Conservation (phyloP, 75 land plant genomes). For the Pseudotsuga menziesii region DNA sequence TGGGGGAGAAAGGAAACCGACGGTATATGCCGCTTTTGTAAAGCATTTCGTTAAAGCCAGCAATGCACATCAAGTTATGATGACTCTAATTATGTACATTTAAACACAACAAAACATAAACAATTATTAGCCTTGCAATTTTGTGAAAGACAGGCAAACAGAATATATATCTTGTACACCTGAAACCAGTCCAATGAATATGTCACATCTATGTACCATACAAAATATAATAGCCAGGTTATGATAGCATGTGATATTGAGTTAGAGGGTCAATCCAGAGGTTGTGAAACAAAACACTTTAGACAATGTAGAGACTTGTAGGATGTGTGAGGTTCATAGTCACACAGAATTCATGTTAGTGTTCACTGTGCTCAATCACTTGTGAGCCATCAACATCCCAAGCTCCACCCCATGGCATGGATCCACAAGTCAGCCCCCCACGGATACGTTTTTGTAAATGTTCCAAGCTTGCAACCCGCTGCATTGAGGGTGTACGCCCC, state of each 20-base stretch:
- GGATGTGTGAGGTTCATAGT: neutral
- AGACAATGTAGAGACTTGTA: neutral
- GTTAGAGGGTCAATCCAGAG: conserved; percentile 3
- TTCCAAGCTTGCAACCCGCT: conserved; percentile 92
- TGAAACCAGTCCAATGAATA: neutral
- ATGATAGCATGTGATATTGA: neutral
- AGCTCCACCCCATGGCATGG: conserved; percentile 9
- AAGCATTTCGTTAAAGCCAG: too few species aligned
- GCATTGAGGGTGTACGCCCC: conserved; percentile 80
- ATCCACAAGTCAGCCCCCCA: conserved; percentile 30
- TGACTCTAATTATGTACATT: too few species aligned
- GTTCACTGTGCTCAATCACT: conserved; percentile 7
- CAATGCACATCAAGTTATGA: too few species aligned
- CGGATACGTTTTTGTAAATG: conserved; percentile 89
- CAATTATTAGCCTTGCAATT: too few species aligned
- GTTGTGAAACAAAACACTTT: neutral
- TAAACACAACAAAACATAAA: too few species aligned
- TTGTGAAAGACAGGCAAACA: neutral
- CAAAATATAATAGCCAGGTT: neutral
- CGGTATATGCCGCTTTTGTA: too few species aligned
- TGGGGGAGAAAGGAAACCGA: too few species aligned
- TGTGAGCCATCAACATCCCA: conserved; percentile 10
- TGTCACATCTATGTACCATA: neutral
- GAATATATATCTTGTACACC: neutral
- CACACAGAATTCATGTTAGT: neutral